Conservation (phyloP, 805 yeast genomes). For the Lipomyces yamanashiensis region DNA sequence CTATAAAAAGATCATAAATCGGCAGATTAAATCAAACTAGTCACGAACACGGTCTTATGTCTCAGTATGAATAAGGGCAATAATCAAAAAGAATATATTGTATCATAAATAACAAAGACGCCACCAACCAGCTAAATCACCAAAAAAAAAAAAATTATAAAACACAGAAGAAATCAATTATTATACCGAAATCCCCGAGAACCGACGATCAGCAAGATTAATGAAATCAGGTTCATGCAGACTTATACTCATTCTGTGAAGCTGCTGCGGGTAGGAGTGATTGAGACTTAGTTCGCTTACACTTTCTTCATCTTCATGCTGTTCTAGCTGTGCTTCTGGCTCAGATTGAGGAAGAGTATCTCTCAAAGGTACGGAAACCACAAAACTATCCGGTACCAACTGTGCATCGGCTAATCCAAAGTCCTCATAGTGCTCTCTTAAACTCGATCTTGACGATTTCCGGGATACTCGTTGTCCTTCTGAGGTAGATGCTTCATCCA, state of each 20-base stretch:
- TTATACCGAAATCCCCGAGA: constrained; percentile 7
- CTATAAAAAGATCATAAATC: too few relatives aligned
- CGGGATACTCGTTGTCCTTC: neutral
- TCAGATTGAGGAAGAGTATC: constrained; percentile 5
- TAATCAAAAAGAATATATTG: neutral
- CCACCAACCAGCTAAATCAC: too few relatives aligned
- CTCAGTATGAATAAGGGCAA: too few relatives aligned
- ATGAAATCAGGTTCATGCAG: constrained; percentile 5
- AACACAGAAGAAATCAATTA: neutral
- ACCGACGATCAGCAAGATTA: constrained; percentile 2
- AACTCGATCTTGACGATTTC: constrained; percentile 1
- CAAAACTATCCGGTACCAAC: constrained; percentile 30
- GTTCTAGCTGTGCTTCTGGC: neutral
- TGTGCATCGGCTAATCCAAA: constrained; percentile 31
- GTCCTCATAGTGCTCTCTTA: constrained; percentile 15
- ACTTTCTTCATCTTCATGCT: too few relatives aligned
- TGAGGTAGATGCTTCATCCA: neutral
- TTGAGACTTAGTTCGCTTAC: neutral
- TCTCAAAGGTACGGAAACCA: constrained; percentile 30
- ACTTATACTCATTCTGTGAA: neutral
- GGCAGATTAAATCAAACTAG: too few relatives aligned
- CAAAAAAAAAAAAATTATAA: too few relatives aligned
- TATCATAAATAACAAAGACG: neutral
- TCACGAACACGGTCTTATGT: too few relatives aligned
- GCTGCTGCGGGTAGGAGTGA: neutral